A percentile compares a stretch with the other conserved stretches of the same genome.
These are phyloP conservation scores for Phytopythium sindhum DNA, from an alignment of 352 stramenopile species.

Conservation along the genomic window DNA sequence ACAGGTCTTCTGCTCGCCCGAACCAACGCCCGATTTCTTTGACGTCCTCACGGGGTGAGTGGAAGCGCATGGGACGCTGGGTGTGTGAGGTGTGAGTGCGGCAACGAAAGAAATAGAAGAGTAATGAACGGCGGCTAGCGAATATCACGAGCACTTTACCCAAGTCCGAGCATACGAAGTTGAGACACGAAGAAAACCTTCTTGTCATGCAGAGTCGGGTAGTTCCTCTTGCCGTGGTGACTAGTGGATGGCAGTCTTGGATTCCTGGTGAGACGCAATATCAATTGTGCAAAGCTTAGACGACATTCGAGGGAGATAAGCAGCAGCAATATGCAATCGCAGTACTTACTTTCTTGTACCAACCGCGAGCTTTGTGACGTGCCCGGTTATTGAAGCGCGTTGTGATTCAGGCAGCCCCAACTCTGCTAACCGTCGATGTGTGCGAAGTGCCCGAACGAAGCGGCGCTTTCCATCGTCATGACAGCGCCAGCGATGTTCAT, in stretches of 20 bases:
- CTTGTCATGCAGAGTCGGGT: not conserved
- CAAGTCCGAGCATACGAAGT: not conserved
- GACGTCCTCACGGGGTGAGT: conserved; percentile 49
- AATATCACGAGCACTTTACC: not conserved
- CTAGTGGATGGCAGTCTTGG: not conserved
- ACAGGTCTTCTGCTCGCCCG: conserved; percentile 78
- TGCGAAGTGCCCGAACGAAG: conserved; percentile 6
- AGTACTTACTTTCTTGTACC: not conserved
- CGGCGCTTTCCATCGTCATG: conserved; percentile 68
- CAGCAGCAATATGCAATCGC: not conserved
- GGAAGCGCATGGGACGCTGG: not conserved
- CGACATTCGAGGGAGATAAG: too few relatives aligned
- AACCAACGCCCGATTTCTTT: conserved; percentile 76
- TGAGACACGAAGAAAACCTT: not conserved
- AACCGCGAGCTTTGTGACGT: not conserved
- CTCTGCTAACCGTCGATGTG: conserved; percentile 5
- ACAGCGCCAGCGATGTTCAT: conserved; percentile 81
- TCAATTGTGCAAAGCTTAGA: not conserved
- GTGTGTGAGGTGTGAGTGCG: not conserved
- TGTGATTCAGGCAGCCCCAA: not conserved
- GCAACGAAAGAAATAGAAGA: conserved; percentile 5
- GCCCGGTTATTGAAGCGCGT: not conserved
- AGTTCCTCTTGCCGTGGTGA: not conserved
- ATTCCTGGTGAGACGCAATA: not conserved
- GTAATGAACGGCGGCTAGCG: not conserved